These are phyloP conservation scores for Zygotorulaspora mrakii DNA, from an alignment of 1,139 yeast genomes.

Conservation along the genomic window DNA sequence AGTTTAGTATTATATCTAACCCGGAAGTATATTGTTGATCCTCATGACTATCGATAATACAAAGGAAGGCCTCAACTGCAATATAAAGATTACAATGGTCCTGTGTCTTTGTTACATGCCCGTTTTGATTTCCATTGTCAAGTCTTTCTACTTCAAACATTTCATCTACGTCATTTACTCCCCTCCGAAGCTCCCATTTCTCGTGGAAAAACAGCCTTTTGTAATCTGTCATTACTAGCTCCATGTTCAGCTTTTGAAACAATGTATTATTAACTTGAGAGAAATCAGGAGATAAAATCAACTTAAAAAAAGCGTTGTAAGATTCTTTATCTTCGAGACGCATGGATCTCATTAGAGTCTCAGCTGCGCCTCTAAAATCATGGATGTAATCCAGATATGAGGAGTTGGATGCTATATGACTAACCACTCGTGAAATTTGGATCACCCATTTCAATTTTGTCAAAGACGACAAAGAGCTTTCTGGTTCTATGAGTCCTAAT, in stretches of 20 bases:
- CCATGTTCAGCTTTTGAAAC: conserved; percentile 7
- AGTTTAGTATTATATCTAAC: conserved; percentile 7
- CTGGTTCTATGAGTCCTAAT: conserved; percentile 10
- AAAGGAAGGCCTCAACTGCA: conserved; percentile 9
- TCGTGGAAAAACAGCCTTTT: conserved; percentile 2
- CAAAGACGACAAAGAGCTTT: conserved; percentile 2
- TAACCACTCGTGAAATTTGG: conserved; percentile 11
- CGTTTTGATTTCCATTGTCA: background rate
- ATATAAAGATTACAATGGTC: conserved; percentile 1
- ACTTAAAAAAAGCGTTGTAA: conserved; percentile 6
- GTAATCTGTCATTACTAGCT: conserved; percentile 3
- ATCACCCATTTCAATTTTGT: conserved; percentile 16
- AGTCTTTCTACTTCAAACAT: conserved; percentile 3
- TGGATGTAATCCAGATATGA: conserved; percentile 10
- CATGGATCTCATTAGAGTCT: conserved; percentile 2
- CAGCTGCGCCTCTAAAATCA: conserved; percentile 13
- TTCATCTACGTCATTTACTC: background rate
- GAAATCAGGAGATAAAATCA: conserved; percentile 3
- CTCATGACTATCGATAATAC: conserved; percentile 7
- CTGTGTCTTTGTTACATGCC: background rate
- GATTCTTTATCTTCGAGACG: conserved; percentile 4
- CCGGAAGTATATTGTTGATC: background rate
- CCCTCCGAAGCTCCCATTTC: background rate
- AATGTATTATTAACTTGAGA: conserved; percentile 6
- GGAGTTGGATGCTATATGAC: conserved; percentile 13